phyloP scores from a whole-genome alignment of 495 filamentous ascomycete species.

The Penicillium paradoxum region DNA sequence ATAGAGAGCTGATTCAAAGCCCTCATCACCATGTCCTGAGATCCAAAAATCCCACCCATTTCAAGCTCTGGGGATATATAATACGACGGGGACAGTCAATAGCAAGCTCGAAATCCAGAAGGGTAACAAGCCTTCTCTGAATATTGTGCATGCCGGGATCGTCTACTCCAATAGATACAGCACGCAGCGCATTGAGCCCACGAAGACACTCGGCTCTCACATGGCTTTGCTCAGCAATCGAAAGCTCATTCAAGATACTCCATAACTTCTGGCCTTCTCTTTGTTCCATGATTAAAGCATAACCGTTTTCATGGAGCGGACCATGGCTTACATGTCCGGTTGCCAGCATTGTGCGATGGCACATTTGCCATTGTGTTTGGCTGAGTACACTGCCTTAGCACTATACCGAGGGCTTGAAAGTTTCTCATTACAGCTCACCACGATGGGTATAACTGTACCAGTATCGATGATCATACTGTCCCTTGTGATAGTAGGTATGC shows the following conservation, averaged over 20 bases:
- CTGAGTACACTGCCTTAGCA: not conserved
- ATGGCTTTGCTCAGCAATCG: not conserved
- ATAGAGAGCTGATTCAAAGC: too few species aligned
- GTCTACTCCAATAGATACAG: not conserved
- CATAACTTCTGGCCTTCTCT: not conserved
- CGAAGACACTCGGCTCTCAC: not conserved
- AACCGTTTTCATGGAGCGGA: not conserved
- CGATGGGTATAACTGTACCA: not conserved
- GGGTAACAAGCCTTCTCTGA: not conserved
- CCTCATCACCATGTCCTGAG: not conserved
- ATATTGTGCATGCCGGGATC: not conserved
- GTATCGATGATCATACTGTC: too few species aligned
- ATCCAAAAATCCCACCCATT: not conserved
- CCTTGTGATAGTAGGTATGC: too few species aligned
- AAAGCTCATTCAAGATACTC: not conserved
- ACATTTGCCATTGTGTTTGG: not conserved
- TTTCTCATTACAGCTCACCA: not conserved
- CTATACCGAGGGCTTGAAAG: not conserved
- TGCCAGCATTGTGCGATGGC: not conserved
- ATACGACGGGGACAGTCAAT: too few species aligned
- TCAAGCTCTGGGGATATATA: not conserved
- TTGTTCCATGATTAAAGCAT: not conserved
- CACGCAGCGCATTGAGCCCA: not conserved
- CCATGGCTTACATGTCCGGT: not conserved
- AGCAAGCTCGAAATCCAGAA: not conserved